Evolutionary conservation across 2,329 filamentous ascomycete species (phyloP).

Genomic region (Fusarium nurragi): DNA sequence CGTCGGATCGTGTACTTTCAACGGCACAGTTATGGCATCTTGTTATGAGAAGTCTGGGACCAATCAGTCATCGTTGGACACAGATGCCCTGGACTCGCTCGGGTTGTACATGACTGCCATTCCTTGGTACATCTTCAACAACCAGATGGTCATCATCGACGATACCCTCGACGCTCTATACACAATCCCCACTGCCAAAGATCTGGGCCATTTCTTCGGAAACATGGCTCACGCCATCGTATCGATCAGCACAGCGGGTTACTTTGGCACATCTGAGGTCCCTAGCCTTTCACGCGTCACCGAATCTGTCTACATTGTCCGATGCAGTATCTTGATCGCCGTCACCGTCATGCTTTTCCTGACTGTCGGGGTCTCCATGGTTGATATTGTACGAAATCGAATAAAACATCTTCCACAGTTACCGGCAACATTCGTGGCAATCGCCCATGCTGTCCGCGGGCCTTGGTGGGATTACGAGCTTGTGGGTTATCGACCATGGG

Average conservation of each 20-base stretch:
- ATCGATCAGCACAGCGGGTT: slow-evolving; percentile 34
- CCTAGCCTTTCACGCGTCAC: slow-evolving; percentile 9
- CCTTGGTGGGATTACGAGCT: slow-evolving; percentile 35
- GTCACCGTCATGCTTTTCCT: slow-evolving; percentile 26
- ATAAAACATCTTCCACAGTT: slow-evolving; percentile 25
- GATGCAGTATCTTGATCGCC: slow-evolving; percentile 30
- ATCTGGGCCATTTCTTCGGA: slow-evolving; percentile 33
- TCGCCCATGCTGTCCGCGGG: slow-evolving; percentile 30
- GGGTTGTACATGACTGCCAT: slow-evolving; percentile 36
- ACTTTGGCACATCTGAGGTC: slow-evolving; percentile 33
- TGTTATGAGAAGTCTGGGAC: not conserved
- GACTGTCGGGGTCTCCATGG: slow-evolving; percentile 15
- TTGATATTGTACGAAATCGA: slow-evolving; percentile 34
- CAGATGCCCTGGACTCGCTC: slow-evolving; percentile 17
- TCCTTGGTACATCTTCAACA: slow-evolving; percentile 36
- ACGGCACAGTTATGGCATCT: slow-evolving; percentile 32
- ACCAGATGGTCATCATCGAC: slow-evolving; percentile 25
- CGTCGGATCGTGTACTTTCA: slow-evolving; percentile 31
- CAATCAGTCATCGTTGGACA: slow-evolving; percentile 29
- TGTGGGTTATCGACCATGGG: slow-evolving; percentile 20
- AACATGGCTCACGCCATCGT: slow-evolving; percentile 38
- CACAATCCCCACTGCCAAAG: slow-evolving; percentile 33
- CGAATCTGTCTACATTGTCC: slow-evolving; percentile 31
- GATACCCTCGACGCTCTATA: slow-evolving; percentile 32
- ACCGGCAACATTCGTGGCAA: slow-evolving; percentile 34